Conservation (phyloP, 2,329 filamentous ascomycete genomes). For the Akanthomyces uredinophilus region DNA sequence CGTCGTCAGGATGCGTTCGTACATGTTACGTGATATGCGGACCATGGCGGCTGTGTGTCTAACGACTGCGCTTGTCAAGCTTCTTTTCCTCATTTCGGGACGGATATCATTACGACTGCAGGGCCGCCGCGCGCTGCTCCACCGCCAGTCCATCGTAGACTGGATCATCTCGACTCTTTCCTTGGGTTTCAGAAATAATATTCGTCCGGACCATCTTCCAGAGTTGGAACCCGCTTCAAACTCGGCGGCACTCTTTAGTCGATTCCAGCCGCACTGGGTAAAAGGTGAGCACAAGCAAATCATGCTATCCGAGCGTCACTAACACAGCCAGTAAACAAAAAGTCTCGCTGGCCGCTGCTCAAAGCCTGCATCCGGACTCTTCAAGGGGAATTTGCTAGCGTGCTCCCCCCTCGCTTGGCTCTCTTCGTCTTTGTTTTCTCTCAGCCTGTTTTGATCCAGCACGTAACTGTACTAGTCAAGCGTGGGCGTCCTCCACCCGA, state of each 20-base stretch:
- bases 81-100: background rate
- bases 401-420: background rate
- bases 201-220: background rate
- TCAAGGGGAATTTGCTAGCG: background rate
- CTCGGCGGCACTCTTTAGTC: background rate
- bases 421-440: background rate
- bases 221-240: background rate
- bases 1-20: background rate
- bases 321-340: background rate
- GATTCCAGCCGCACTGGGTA: background rate
- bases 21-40: background rate
- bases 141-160: background rate
- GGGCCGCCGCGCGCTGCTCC: background rate
- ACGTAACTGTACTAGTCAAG: background rate
- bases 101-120: background rate
- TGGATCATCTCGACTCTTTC: background rate
- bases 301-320: background rate
- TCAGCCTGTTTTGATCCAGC: background rate
- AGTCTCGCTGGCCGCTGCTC: background rate
- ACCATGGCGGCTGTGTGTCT: background rate
- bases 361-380: background rate
- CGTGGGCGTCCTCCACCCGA: background rate
- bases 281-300: background rate
- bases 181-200: background rate
- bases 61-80: background rate